Evolutionary conservation across 1,139 yeast species (phyloP).

Genomic region (Suhomyces choctaworum): DNA sequence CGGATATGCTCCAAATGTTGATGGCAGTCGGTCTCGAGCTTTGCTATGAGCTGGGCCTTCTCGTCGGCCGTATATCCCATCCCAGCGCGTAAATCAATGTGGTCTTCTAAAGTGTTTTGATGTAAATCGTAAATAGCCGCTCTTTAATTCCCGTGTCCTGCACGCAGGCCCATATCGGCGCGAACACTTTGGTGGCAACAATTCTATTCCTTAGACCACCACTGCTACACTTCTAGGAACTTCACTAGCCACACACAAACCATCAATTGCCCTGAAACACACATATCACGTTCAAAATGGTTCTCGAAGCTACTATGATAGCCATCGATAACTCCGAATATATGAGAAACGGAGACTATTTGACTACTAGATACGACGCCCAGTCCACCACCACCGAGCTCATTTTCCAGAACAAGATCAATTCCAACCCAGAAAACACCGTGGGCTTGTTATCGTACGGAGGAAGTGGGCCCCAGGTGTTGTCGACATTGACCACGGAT

Average conservation of each 20-base stretch:
- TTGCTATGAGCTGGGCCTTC: constrained; percentile 36
- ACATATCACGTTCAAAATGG: constrained; percentile 51
- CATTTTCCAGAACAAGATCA: constrained; percentile 82
- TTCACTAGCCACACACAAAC: too few species aligned
- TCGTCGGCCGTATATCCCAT: constrained; percentile 34
- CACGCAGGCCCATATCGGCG: too few species aligned
- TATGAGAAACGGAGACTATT: constrained; percentile 93
- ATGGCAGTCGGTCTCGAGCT: constrained; percentile 25
- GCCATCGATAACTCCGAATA: constrained; percentile 94
- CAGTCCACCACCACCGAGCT: constrained; percentile 91
- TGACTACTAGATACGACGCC: constrained; percentile 88
- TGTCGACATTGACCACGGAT: constrained; percentile 85
- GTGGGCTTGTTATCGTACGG: constrained; percentile 90
- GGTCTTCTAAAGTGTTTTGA: not conserved
- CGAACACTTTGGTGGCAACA: not conserved
- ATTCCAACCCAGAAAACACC: constrained; percentile 89
- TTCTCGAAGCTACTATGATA: constrained; percentile 93
- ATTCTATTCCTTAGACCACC: too few species aligned
- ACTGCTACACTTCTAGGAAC: too few species aligned
- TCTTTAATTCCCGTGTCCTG: not conserved
- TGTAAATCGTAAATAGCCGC: constrained; percentile 1
- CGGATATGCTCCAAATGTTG: constrained; percentile 21
- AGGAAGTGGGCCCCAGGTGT: constrained; percentile 80
- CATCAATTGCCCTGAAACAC: constrained; percentile 2
- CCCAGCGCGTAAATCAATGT: too few species aligned